Base-by-base conservation (phyloP, 2,329 filamentous ascomycete species). In the Colletotrichum somersetense region DNA sequence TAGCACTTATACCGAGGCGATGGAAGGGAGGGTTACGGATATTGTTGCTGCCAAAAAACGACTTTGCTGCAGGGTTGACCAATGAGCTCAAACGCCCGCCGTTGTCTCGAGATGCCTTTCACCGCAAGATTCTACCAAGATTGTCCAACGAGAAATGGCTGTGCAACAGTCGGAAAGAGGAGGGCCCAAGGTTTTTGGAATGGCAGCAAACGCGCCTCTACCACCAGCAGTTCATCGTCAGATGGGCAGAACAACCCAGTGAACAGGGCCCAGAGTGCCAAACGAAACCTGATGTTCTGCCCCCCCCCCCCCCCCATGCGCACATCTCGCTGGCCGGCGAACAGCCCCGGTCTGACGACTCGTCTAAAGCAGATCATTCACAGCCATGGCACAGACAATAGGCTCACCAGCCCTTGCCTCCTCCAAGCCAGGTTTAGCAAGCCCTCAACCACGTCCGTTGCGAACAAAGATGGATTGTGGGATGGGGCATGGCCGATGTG, bases 301-400 rank as follows among this genome's bases (percentile, higher is more conserved):
- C 48, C 66, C 46, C 48, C 65, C 69, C 69, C 35, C 48, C 69
- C 46, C 48, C 69, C 69, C 69, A 65, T 72, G 66, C 26, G 55
- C 66, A 56, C 66, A 69, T 65, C 65, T 42, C 48, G 59, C 66
- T 44, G 26, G 61, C 63, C 52, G 50, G 63, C 57, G 61, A 64
- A 16, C 33, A 50, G 66, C 55, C 69, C 70, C 61, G 61, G 66
- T 64, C 53, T 56, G 69, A 42, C 69, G 46, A 30, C 66, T 61
- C 61, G 59, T 26, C 61, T 56, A 42, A 35, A 61, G 55, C 62
- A 52, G 70, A 72, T 72, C 66, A 12, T 70, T 33, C 66, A 69
- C 44, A 56, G 48, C 61, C 40, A 55, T 72, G 59, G 66, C 70
- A 72, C 70, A 62, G 70, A 72, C 70, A 26, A 26, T 65, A 48